Percentiles rank a stretch among this genome's conserved stretches.
Evolutionary conservation across 257 asterid genomes (phyloP).

Genomic region (Lycium barbarum): DNA sequence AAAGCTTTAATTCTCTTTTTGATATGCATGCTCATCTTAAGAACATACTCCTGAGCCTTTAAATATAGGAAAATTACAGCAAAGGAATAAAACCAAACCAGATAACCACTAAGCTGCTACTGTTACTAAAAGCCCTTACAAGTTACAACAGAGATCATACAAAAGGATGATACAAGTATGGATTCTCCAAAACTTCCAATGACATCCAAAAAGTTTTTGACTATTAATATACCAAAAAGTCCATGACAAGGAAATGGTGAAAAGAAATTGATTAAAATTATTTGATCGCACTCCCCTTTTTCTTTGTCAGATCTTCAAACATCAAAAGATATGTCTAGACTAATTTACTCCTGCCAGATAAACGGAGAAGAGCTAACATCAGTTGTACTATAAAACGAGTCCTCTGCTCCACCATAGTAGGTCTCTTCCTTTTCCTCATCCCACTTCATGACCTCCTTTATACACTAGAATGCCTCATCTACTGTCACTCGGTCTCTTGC

Average conservation of each 20-base stretch:
- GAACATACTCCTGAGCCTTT: background rate
- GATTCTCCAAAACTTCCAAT: background rate
- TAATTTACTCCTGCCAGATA: no score
- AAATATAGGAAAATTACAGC: background rate
- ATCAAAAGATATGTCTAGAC: no score
- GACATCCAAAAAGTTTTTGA: background rate
- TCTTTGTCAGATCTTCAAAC: background rate
- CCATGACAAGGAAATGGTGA: no score
- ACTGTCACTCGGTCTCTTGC: slow-evolving; percentile 27
- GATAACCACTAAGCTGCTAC: background rate
- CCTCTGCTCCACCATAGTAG: slow-evolving; percentile 29
- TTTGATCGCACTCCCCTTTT: no score
- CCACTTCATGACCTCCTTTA: slow-evolving; percentile 3
- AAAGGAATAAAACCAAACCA: background rate
- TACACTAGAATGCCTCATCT: slow-evolving; percentile 32
- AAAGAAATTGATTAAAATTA: no score
- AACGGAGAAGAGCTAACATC: no score
- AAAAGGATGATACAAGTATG: background rate
- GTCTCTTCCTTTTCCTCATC: background rate
- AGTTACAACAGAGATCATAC: slow-evolving; percentile 10
- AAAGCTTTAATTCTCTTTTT: background rate
- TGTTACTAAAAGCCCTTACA: slow-evolving; percentile 1
- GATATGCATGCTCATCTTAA: background rate
- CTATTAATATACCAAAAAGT: no score
- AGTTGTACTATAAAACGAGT: slow-evolving; percentile 23